Evolutionary conservation across 139 green algal species (phyloP).

Genomic region (Micromonas commoda): DNA sequence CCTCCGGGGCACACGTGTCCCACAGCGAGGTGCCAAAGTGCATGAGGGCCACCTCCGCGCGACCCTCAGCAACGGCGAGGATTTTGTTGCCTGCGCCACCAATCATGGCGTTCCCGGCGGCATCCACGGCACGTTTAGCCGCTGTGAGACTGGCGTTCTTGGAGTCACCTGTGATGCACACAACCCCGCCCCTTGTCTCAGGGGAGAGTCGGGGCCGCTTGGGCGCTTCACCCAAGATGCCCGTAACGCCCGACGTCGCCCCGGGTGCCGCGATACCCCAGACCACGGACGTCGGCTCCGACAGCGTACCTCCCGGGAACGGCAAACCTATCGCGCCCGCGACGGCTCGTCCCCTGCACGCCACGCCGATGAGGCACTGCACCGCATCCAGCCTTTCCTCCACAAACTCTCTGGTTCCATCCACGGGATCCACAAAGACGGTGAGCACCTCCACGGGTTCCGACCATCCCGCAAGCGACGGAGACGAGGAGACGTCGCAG

Average conservation of each 20-base stretch:
- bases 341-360: constrained; percentile 16
- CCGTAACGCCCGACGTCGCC: no score
- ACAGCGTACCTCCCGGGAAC: constrained; percentile 10
- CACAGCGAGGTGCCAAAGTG: constrained; percentile 26
- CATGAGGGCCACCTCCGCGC: constrained; percentile 30
- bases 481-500: neutral
- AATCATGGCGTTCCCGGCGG: neutral
- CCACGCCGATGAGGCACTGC: constrained; percentile 28
- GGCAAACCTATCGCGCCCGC: constrained; percentile 24
- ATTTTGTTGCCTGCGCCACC: constrained; percentile 34
- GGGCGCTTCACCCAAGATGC: no score
- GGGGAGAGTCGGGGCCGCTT: no score
- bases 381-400: constrained; percentile 12
- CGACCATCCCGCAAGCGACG: neutral
- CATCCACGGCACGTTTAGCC: neutral
- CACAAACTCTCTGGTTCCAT: constrained; percentile 33
- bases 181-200: neutral
- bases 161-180: constrained; percentile 20
- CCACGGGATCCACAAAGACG: constrained; percentile 33
- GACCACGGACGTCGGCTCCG: constrained; percentile 8
- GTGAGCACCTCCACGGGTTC: constrained; percentile 4
- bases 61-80: constrained; percentile 5
- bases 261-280: no score
- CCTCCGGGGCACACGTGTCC: constrained; percentile 33
- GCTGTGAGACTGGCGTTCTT: constrained; percentile 12